These are phyloP conservation scores for Sechiopsis laciniata DNA, from an alignment of 306 rosid species.

Conservation along the genomic window DNA sequence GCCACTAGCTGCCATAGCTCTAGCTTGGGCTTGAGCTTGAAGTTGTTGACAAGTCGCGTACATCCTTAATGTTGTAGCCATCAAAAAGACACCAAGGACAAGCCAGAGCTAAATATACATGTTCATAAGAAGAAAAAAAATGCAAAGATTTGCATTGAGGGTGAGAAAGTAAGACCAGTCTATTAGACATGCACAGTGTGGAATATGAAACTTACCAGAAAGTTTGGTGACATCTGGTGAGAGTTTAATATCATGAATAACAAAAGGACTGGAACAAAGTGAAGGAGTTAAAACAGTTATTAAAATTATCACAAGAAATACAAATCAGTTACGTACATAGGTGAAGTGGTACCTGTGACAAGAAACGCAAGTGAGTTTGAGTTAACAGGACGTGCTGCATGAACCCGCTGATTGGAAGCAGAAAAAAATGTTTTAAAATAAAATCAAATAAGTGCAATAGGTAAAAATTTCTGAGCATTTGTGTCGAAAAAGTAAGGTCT, in stretches of 20 bases:
- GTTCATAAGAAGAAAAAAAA: background rate
- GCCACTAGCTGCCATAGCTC: conserved; percentile 78
- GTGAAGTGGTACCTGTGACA: conserved; percentile 61
- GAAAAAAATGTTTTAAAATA: background rate
- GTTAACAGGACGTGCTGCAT: conserved; percentile 65
- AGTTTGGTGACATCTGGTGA: conserved; percentile 93
- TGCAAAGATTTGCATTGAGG: background rate
- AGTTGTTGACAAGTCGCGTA: conserved; percentile 97
- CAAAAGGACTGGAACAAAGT: conserved; percentile 60
- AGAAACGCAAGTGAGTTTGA: conserved; percentile 90
- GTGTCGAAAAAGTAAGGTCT: background rate
- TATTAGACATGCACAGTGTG: conserved; percentile 13
- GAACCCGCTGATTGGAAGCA: conserved; percentile 49
- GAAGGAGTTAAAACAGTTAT: conserved; percentile 15
- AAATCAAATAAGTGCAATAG: background rate
- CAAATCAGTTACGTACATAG: conserved; percentile 1
- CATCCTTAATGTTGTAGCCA: conserved; percentile 95
- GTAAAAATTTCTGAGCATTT: background rate
- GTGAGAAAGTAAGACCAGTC: conserved; percentile 16
- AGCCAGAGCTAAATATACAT: conserved; percentile 65
- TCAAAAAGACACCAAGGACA: conserved; percentile 91
- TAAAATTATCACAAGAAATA: background rate
- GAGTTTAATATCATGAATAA: conserved; percentile 86
- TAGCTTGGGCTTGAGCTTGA: conserved; percentile 95
- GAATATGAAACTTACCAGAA: conserved; percentile 56